Conservation (phyloP, 2,329 filamentous ascomycete species). For the Alternaria infectoria region DNA sequence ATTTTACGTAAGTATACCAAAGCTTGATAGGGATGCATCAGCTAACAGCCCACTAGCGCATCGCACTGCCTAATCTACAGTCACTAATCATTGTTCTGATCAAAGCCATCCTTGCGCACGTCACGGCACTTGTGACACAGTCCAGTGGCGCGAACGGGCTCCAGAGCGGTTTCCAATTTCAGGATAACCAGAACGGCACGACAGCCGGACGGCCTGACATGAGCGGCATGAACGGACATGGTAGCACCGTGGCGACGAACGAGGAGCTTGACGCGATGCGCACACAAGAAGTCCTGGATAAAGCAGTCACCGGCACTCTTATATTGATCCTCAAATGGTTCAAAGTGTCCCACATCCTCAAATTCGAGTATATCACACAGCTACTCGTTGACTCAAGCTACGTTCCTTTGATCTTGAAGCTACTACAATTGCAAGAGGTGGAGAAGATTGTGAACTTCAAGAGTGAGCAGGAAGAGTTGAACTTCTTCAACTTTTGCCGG, state of each 20-base stretch:
- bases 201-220: conserved; percentile 38
- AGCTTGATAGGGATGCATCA: neutral
- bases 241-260: conserved; percentile 40
- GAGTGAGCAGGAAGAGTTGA: conserved; percentile 80
- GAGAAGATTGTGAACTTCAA: conserved; percentile 87
- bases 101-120: conserved; percentile 85
- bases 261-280: conserved; percentile 85
- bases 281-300: conserved; percentile 84
- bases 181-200: conserved; percentile 50
- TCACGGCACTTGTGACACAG: conserved; percentile 79
- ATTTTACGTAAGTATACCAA: conserved; percentile 74
- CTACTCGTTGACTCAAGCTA: conserved; percentile 95
- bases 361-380: conserved; percentile 95
- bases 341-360: conserved; percentile 90
- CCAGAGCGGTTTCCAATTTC: conserved; percentile 55
- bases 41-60: conserved; percentile 61
- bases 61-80: conserved; percentile 83
- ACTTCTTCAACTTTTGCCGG: conserved; percentile 92
- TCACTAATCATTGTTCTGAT: conserved; percentile 92
- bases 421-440: conserved; percentile 92
- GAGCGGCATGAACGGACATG: conserved; percentile 41
- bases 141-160: conserved; percentile 56
- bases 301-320: conserved; percentile 88
- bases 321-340: conserved; percentile 95
- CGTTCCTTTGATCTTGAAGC: conserved; percentile 86